Evolutionary conservation across 306 rosid genomes (phyloP).

Genomic region (Prunus salicina): DNA sequence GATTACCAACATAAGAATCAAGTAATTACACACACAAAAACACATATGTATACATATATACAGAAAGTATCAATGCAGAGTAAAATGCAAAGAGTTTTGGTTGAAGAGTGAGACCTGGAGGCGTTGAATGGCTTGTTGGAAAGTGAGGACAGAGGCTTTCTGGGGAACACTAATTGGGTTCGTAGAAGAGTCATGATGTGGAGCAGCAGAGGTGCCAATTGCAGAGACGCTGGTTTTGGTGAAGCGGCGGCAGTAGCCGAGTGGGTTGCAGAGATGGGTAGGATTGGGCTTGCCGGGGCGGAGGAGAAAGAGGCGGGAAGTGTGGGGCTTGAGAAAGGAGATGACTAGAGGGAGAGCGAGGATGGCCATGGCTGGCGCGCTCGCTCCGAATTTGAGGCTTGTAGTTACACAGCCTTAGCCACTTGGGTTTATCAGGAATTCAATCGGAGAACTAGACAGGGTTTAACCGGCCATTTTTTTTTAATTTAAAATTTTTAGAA

Average conservation of each 20-base stretch:
- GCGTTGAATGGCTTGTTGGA: constrained; percentile 95
- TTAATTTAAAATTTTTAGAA: too few relatives aligned
- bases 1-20: neutral
- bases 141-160: constrained; percentile 52
- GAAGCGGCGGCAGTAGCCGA: constrained; percentile 28
- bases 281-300: constrained; percentile 16
- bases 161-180: constrained; percentile 20
- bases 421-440: neutral
- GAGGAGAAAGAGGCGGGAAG: constrained; percentile 38
- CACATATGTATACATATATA: too few relatives aligned
- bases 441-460: neutral
- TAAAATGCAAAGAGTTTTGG: neutral
- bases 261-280: constrained; percentile 11
- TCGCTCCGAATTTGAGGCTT: neutral
- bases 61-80: neutral
- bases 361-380: constrained; percentile 47
- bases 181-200: constrained; percentile 31
- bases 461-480: neutral
- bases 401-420: constrained; percentile 12
- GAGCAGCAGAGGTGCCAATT: constrained; percentile 31
- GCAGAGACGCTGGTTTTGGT: constrained; percentile 40
- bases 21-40: neutral
- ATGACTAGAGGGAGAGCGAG: constrained; percentile 64
- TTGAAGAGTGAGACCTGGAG: constrained; percentile 62
- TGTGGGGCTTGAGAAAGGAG: constrained; percentile 61